These are phyloP conservation scores for Furcasterigmium furcatum DNA, from an alignment of 2,329 filamentous ascomycete species.

Conservation along the genomic window DNA sequence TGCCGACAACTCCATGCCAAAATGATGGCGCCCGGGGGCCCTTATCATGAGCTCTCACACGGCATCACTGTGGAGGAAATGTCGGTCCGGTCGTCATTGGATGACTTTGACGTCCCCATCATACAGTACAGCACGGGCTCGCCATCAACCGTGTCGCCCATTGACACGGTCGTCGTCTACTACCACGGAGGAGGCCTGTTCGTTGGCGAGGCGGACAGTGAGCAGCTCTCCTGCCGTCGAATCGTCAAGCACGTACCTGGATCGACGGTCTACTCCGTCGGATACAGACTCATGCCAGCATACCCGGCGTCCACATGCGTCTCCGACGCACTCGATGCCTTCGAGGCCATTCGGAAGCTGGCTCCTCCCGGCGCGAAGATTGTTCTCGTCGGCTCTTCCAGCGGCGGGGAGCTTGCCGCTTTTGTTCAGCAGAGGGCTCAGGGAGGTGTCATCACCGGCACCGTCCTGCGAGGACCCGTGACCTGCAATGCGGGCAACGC, in stretches of 20 bases:
- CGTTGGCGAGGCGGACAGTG: conserved; percentile 45
- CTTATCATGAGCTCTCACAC: conserved; percentile 31
- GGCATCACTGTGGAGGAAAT: conserved; percentile 24
- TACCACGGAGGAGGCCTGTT: conserved; percentile 45
- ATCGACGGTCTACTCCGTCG: conserved; percentile 37
- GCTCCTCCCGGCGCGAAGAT: conserved; percentile 14
- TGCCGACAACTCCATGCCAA: conserved; percentile 31
- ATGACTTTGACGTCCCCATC: conserved; percentile 31
- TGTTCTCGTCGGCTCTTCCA: conserved; percentile 41
- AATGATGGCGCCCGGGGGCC: conserved; percentile 29
- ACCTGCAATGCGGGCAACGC: conserved; percentile 39
- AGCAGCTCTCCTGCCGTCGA: conserved; percentile 43
- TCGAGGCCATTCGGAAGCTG: conserved; percentile 18
- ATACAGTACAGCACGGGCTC: conserved; percentile 19
- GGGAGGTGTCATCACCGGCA: conserved; percentile 27
- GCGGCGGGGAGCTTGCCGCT: conserved; percentile 44
- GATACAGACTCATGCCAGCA: conserved; percentile 41
- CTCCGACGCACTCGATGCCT: conserved; percentile 35
- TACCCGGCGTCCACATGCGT: conserved; percentile 34
- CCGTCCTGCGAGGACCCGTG: conserved; percentile 45
- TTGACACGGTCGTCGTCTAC: conserved; percentile 33
- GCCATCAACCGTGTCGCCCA: conserved; percentile 2
- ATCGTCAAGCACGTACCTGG: conserved; percentile 27
- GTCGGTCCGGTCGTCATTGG: conserved; percentile 25
- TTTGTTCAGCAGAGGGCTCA: conserved; percentile 32